Evolutionary conservation across 108 stramenopile species (phyloP), one percentile per base, ranked within the genome.

Genomic region (Cyclostephanos tholiformis): DNA sequence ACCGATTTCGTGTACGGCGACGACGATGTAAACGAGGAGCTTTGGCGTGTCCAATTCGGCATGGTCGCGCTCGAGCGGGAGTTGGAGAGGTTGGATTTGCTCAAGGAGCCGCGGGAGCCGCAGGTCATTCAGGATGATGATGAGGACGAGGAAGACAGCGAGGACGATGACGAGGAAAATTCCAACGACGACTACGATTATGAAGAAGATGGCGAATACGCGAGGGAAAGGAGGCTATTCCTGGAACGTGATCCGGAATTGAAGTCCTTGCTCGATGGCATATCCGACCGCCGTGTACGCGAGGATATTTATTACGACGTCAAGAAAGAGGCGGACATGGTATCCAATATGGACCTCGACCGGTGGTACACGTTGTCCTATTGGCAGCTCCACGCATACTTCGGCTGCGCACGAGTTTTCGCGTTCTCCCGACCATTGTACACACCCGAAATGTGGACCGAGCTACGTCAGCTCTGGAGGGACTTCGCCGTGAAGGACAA

Each of bases 371-470:
- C 12, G 6, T 68, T 66, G 30, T 56, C 51, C n/a, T 79, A 79
- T 32, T 79, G 78, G 78, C 53, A 79, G 25, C 26, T 79, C 2
- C 71, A 79, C 49, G 78, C 71, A 20, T 79, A 68, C 53, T 79
- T 79, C 62, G 67, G 60, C 23, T 79, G 78, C 39, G 71, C 65
- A 17, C 52, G 50, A 4, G 59, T 22, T 9, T 79, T 79, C 17
- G 46, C 38, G n/a, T 35, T 39, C 12, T 25, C 52, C 17, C 65
- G 71, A 22, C 67, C 71, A 5, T 22, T 72, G 13, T 71, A 65
- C 8, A 52, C 57, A 19, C 3, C 26, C 0, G 50, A 72, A 26
- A 65, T 60, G 52, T 79, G 78, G 78, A 27, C 44, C 1, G 71
- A 72, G n/a, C 12, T 79, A 27, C 50, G 71, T 0, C 36, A 66